Base-by-base conservation (phyloP, 352 stramenopile genomes). In the Phytopythium aichiense region DNA sequence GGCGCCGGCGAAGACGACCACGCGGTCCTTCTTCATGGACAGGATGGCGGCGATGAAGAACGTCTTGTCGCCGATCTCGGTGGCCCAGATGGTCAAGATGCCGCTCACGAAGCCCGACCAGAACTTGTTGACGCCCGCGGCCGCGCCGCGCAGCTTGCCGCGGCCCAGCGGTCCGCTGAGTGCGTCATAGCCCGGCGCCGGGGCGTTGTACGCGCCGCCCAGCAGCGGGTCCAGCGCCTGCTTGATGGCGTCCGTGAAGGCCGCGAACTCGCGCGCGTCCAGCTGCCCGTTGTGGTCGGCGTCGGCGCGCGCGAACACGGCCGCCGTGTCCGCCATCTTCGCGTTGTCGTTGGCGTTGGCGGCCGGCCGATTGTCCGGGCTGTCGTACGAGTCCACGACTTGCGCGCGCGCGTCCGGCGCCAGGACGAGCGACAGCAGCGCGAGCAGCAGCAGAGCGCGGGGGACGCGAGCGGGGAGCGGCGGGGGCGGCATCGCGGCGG, bases 31-130 rank as follows among this genome's bases (percentile, higher is more conserved):
- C 73, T 98, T 98, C 77, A 98, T 97, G 30, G 96, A 98, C 54
- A 99, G 67, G 67, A 99, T 96, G 45, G 92, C 96, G 1, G 96
- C 97, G 65, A 99, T 99, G 75, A 99, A 99, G 69, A 99, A 99
- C n/a, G 97, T 99, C 69, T 99, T 99, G 84, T 99, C 97, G 55
- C 97, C 97, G 66, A 99, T 98, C 74, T 99, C 97, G 57, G 96
- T 99, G 23, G 98, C 89, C 82, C 98, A 99, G 59, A 99, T 98
- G 55, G 98, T 94, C 58, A 96, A 81, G 66, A 99, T 91, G 65
- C 86, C 83, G 67, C 79, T 95, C 58, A 91, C 64, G 48, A 95
- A 95, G 42, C 84, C 86, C n/a, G 79, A 89, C 86, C 86, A 93
- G 59, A 95, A 95, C 65, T 89, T 89, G 65, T 85, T 87, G 49